A percentile compares a stretch with the other conserved stretches of the same genome.
These are phyloP conservation scores for Fusarium odoratissimum DNA, from an alignment of 2,329 filamentous ascomycete genomes.

Conservation along the genomic window DNA sequence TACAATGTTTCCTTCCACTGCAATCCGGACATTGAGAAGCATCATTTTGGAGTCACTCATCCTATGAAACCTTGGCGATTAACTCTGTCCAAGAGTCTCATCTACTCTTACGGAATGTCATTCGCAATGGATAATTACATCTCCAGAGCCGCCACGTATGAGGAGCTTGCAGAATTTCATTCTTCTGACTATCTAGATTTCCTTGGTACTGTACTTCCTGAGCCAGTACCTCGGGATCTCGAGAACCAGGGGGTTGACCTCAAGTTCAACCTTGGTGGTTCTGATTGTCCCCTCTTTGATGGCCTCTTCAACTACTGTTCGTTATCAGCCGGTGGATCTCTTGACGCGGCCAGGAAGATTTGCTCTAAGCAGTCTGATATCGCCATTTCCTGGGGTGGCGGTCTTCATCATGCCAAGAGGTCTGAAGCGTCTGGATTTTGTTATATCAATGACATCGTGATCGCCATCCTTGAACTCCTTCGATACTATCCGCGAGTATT, in stretches of 20 bases:
- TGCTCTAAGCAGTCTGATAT: constrained; percentile 90
- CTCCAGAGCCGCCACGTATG: constrained; percentile 83
- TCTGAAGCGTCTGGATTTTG: constrained; percentile 95
- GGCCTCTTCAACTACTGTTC: constrained; percentile 96
- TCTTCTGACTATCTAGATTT: constrained; percentile 92
- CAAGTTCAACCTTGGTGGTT: constrained; percentile 87
- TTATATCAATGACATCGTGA: constrained; percentile 98
- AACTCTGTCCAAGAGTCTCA: constrained; percentile 93
- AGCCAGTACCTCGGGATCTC: constrained; percentile 71
- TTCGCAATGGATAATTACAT: constrained; percentile 96
- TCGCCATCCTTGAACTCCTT: constrained; percentile 89
- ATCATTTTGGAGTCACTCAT: constrained; percentile 96
- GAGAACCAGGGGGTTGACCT: constrained; percentile 72
- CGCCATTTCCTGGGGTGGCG: constrained; percentile 97
- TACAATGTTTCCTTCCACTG: constrained; percentile 96
- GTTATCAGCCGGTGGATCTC: constrained; percentile 88
- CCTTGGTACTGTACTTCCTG: constrained; percentile 76
- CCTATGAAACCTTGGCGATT: constrained; percentile 99
- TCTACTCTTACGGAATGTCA: constrained; percentile 95
- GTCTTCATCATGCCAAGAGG: constrained; percentile 95
- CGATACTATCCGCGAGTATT: constrained; percentile 85
- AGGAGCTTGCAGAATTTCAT: constrained; percentile 90
- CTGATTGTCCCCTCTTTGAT: constrained; percentile 96
- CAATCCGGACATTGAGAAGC: constrained; percentile 93
- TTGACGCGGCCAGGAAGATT: constrained; percentile 91